These are phyloP conservation scores for Fragosphaeria purpurea DNA, from an alignment of 2,329 filamentous ascomycete genomes.

Conservation along the genomic window DNA sequence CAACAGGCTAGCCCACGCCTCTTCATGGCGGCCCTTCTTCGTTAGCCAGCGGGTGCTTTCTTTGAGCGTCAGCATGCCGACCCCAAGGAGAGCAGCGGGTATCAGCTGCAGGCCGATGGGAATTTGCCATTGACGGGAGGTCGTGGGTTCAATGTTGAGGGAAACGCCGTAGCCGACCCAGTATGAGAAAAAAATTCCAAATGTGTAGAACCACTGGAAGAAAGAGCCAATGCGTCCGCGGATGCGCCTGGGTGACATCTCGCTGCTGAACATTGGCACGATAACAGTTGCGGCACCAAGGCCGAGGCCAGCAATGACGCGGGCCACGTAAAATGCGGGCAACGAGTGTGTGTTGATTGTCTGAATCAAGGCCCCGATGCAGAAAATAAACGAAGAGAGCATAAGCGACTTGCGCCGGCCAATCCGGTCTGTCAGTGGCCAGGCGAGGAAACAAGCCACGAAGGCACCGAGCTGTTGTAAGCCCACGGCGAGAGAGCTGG, in stretches of 20 bases:
- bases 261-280: slow-evolving; percentile 34
- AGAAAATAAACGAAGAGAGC: slow-evolving; percentile 4
- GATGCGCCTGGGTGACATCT: slow-evolving; percentile 37
- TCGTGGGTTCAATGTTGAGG: slow-evolving; percentile 19
- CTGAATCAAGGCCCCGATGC: slow-evolving; percentile 5
- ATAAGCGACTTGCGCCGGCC: slow-evolving; percentile 5
- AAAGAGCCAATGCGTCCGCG: slow-evolving; percentile 31
- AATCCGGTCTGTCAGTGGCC: slow-evolving; percentile 30
- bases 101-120: slow-evolving; percentile 47
- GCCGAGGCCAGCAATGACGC: slow-evolving; percentile 23
- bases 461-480: slow-evolving; percentile 56
- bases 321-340: slow-evolving; percentile 25
- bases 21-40: slow-evolving; percentile 54
- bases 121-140: slow-evolving; percentile 39
- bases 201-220: slow-evolving; percentile 35
- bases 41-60: slow-evolving; percentile 69
- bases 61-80: slow-evolving; percentile 59
- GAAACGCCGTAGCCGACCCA: slow-evolving; percentile 37
- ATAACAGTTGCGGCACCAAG: slow-evolving; percentile 30
- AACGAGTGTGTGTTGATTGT: slow-evolving; percentile 4
- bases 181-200: slow-evolving; percentile 29
- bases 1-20: slow-evolving; percentile 57
- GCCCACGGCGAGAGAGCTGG: slow-evolving; percentile 52
- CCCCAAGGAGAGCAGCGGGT: slow-evolving; percentile 53
- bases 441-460: slow-evolving; percentile 60